These are phyloP conservation scores for Myriangium duriaei DNA, from an alignment of 2,329 filamentous ascomycete species.

Conservation along the genomic window DNA sequence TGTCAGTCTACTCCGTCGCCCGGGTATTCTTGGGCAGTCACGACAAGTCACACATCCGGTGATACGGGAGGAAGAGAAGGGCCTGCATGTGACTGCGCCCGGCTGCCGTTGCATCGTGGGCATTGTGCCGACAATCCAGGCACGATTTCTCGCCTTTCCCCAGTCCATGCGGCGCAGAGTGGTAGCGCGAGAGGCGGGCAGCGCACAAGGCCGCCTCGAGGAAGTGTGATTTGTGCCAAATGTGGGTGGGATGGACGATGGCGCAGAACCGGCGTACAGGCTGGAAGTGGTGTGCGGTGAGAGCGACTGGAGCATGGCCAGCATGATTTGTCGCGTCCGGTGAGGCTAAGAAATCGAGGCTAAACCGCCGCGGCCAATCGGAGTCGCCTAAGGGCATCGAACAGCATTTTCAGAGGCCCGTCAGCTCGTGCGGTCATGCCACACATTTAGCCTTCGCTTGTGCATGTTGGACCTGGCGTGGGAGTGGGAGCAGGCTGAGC, in stretches of 20 bases:
- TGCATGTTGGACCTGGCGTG: too few relatives aligned
- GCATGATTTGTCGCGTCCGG: conserved; percentile 2
- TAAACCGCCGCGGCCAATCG: conserved; percentile 4
- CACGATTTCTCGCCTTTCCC: neutral
- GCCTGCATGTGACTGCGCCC: neutral
- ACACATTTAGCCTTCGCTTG: too few relatives aligned
- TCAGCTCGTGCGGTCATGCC: conserved; percentile 8
- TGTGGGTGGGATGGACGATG: neutral
- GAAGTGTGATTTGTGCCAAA: neutral
- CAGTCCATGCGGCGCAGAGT: neutral
- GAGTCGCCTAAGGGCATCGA: conserved; percentile 5
- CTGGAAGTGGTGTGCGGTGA: conserved; percentile 5
- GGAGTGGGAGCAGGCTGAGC: too few relatives aligned
- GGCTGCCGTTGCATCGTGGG: conserved; percentile 2
- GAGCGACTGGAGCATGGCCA: conserved; percentile 1
- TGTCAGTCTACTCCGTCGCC: too few relatives aligned
- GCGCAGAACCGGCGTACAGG: conserved; percentile 6
- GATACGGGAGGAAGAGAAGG: conserved; percentile 1
- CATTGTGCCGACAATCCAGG: neutral
- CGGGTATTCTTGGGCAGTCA: conserved; percentile 1
- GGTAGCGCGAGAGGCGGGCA: neutral
- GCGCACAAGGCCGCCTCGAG: neutral
- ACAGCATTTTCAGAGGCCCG: conserved; percentile 5
- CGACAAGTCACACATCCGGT: conserved; percentile 1
- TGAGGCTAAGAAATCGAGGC: neutral